These are phyloP conservation scores for Ciborinia camelliae DNA, from an alignment of 2,329 filamentous ascomycete genomes.

Conservation along the genomic window DNA sequence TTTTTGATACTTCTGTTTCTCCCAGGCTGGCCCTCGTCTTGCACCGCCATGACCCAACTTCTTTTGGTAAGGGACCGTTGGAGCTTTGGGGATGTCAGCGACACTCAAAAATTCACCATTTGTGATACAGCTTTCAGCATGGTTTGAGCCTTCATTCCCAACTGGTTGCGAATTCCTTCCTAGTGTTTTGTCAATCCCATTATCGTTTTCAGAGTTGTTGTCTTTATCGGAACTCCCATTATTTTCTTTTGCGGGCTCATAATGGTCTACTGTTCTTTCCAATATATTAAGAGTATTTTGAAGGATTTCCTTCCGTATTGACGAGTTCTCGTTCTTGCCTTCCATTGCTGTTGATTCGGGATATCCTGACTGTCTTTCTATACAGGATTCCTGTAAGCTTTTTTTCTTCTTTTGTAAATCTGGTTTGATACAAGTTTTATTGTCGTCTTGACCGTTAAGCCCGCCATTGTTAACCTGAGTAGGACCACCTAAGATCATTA, in stretches of 20 bases:
- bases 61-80: background rate
- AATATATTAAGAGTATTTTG: background rate
- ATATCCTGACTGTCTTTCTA: background rate
- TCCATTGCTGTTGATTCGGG: background rate
- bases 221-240: too few relatives aligned
- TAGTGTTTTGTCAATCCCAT: background rate
- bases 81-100: background rate
- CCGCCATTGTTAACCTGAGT: background rate
- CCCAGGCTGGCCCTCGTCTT: constrained; percentile 3
- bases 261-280: background rate
- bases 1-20: background rate
- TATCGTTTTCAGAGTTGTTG: background rate
- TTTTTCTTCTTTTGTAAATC: background rate
- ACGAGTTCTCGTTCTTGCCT: background rate
- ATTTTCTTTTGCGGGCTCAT: background rate
- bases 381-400: background rate
- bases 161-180: background rate
- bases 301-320: background rate
- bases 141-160: background rate
- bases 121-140: background rate
- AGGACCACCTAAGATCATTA: background rate
- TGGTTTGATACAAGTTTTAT: background rate
- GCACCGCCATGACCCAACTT: background rate
- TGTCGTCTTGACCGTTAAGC: background rate
- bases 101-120: background rate